Conservation (phyloP, 805 yeast genomes). For the Hanseniaspora jakobsenii region DNA sequence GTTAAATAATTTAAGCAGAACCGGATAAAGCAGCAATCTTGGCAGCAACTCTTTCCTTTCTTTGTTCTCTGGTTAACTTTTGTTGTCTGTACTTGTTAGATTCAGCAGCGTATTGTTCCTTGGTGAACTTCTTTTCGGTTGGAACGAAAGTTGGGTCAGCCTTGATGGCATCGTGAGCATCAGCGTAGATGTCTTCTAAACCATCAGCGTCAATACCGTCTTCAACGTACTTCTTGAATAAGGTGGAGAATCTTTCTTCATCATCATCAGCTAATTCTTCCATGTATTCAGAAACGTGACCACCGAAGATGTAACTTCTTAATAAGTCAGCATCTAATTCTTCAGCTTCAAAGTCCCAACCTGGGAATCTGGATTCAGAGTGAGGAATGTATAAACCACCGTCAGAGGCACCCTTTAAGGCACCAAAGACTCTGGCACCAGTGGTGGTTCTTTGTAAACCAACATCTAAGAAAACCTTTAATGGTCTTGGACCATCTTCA, state of each 20-base stretch:
- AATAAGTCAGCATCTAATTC: slow-evolving; percentile 94
- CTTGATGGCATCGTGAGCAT: slow-evolving; percentile 93
- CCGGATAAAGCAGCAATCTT: slow-evolving; percentile 85
- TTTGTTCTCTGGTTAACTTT: slow-evolving; percentile 85
- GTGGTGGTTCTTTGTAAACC: slow-evolving; percentile 99
- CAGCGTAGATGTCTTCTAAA: slow-evolving; percentile 86
- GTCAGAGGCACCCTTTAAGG: slow-evolving; percentile 99
- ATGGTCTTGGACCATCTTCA: slow-evolving; percentile 98
- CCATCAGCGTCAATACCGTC: slow-evolving; percentile 96
- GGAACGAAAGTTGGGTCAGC: slow-evolving; percentile 87
- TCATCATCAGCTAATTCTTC: slow-evolving; percentile 99
- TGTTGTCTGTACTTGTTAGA: slow-evolving; percentile 80
- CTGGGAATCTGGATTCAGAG: slow-evolving; percentile 99
- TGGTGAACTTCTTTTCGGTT: slow-evolving; percentile 85
- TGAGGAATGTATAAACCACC: slow-evolving; percentile 99
- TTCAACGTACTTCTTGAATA: slow-evolving; percentile 91
- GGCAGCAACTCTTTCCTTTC: slow-evolving; percentile 76
- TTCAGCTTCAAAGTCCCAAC: slow-evolving; percentile 98
- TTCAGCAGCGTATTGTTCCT: slow-evolving; percentile 95
- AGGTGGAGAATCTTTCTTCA: slow-evolving; percentile 96
- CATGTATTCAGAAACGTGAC: slow-evolving; percentile 99
- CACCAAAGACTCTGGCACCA: slow-evolving; percentile 99
- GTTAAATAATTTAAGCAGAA: slow-evolving; percentile 21
- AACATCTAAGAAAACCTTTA: slow-evolving; percentile 97
- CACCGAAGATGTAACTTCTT: slow-evolving; percentile 99